Percentiles rank a stretch among this genome's conserved stretches.
phyloP scores from a whole-genome alignment of 192 early-diverging fungal species.

The Kappamyces sp. region DNA sequence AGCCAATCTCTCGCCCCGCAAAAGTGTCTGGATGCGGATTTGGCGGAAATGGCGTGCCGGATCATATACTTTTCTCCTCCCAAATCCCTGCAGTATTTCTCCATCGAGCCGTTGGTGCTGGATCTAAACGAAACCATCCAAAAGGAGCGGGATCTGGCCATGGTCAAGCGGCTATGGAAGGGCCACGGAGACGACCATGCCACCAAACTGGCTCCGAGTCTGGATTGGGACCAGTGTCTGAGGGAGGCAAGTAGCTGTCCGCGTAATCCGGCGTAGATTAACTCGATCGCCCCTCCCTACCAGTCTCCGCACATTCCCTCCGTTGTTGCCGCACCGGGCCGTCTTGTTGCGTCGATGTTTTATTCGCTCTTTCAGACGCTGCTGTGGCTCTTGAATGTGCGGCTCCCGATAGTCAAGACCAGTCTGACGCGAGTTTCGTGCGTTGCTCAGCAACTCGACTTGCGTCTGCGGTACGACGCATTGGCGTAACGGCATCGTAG shows the following conservation, averaged over 20 bases:
- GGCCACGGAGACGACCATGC: constrained; percentile 1
- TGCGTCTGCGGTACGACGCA: constrained; percentile 57
- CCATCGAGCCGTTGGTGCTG: constrained; percentile 57
- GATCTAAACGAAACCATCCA: constrained; percentile 52
- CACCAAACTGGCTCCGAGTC: constrained; percentile 2
- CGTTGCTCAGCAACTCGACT: constrained; percentile 77
- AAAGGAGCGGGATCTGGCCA: constrained; percentile 14
- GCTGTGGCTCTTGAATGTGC: neutral
- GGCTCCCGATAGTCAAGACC: neutral
- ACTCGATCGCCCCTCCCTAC: neutral
- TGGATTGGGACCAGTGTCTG: constrained; percentile 38
- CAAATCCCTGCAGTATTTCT: constrained; percentile 54
- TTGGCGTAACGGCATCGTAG: too few relatives aligned
- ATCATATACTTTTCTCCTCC: neutral
- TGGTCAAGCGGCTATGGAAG: constrained; percentile 17
- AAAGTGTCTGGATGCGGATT: too few relatives aligned
- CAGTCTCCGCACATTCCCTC: neutral
- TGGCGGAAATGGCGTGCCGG: too few relatives aligned
- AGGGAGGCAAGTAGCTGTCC: constrained; percentile 41
- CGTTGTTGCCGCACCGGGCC: neutral
- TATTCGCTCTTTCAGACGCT: constrained; percentile 11
- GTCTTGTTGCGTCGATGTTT: constrained; percentile 12
- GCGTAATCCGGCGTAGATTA: neutral
- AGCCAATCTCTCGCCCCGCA: too few relatives aligned
- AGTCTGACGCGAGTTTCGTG: constrained; percentile 7